phyloP scores from a whole-genome alignment of 1,139 yeast species.

The Hemisphaericaspora xylofermentans region DNA sequence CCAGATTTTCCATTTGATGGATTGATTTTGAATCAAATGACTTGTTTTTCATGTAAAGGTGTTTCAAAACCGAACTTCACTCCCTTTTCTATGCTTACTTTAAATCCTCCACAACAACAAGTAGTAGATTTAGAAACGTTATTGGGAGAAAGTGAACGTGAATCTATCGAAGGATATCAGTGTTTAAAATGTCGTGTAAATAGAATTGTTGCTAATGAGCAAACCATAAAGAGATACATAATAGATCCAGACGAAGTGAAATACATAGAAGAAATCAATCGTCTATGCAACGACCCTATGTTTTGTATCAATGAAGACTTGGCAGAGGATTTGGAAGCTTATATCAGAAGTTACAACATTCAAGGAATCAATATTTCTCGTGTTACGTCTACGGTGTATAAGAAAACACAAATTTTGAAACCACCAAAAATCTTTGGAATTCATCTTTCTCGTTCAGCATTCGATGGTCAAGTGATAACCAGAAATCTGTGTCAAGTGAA shows the following conservation, averaged over 20 bases:
- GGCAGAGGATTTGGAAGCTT: slow-evolving; percentile 41
- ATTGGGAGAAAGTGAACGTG: slow-evolving; percentile 59
- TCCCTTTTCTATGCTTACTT: slow-evolving; percentile 70
- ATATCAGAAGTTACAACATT: slow-evolving; percentile 45
- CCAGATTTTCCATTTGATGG: slow-evolving; percentile 81
- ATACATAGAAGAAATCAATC: slow-evolving; percentile 26
- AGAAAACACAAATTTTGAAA: slow-evolving; percentile 57
- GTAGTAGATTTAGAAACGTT: slow-evolving; percentile 52
- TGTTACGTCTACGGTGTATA: slow-evolving; percentile 63
- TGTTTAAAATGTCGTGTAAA: slow-evolving; percentile 67
- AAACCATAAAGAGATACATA: slow-evolving; percentile 14
- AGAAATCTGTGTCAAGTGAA: slow-evolving; percentile 76
- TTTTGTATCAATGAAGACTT: slow-evolving; percentile 65
- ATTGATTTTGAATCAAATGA: slow-evolving; percentile 59
- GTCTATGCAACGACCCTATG: slow-evolving; percentile 27
- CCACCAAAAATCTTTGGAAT: slow-evolving; percentile 73
- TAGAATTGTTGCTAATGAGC: slow-evolving; percentile 42
- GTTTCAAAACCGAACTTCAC: slow-evolving; percentile 60
- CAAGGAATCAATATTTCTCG: slow-evolving; percentile 44
- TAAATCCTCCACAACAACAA: slow-evolving; percentile 66
- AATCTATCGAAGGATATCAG: slow-evolving; percentile 76
- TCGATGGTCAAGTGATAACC: slow-evolving; percentile 64
- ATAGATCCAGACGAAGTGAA: slow-evolving; percentile 16
- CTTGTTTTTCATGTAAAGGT: slow-evolving; percentile 65
- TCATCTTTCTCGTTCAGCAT: slow-evolving; percentile 82